Evolutionary conservation across 2,329 filamentous ascomycete species (phyloP).

Genomic region (Talaromyces albobiverticillius): DNA sequence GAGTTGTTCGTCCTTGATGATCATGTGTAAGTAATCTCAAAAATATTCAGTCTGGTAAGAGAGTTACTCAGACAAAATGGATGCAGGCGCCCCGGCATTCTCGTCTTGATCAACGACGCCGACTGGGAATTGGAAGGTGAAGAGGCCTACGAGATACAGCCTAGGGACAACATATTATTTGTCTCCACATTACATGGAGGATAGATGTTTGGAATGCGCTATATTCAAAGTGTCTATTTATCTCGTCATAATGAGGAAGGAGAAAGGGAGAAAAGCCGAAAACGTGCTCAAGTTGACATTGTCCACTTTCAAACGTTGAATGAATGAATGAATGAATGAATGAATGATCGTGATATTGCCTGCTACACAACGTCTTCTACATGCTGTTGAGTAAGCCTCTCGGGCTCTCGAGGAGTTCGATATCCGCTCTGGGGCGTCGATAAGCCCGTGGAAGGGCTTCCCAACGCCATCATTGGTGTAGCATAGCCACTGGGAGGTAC

Average conservation of each 20-base stretch:
- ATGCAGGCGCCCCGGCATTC: constrained; percentile 84
- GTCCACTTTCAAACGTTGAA: background rate
- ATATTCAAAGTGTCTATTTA: constrained; percentile 5
- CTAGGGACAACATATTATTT: constrained; percentile 85
- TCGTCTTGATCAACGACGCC: constrained; percentile 94
- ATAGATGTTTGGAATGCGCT: constrained; percentile 42
- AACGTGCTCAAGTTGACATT: background rate
- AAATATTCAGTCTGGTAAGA: constrained; percentile 9
- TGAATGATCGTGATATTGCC: background rate
- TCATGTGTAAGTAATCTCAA: constrained; percentile 68
- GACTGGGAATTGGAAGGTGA: constrained; percentile 99
- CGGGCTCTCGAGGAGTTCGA: constrained; percentile 41
- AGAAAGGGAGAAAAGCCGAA: constrained; percentile 3
- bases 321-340: background rate
- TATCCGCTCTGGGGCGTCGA: constrained; percentile 43
- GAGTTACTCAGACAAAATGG: constrained; percentile 18
- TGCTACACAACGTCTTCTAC: constrained; percentile 38
- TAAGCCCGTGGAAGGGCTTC: constrained; percentile 37
- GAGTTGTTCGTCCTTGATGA: constrained; percentile 87
- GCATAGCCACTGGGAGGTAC: constrained; percentile 58
- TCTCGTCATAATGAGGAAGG: constrained; percentile 8
- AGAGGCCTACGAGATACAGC: constrained; percentile 79
- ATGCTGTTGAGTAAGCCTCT: constrained; percentile 44
- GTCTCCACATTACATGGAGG: constrained; percentile 95
- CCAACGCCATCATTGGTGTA: constrained; percentile 43